Evolutionary conservation across 106 monocot genomes (phyloP), one percentile per base, ranked within the genome.

Genomic region (Dioscorea alata): DNA sequence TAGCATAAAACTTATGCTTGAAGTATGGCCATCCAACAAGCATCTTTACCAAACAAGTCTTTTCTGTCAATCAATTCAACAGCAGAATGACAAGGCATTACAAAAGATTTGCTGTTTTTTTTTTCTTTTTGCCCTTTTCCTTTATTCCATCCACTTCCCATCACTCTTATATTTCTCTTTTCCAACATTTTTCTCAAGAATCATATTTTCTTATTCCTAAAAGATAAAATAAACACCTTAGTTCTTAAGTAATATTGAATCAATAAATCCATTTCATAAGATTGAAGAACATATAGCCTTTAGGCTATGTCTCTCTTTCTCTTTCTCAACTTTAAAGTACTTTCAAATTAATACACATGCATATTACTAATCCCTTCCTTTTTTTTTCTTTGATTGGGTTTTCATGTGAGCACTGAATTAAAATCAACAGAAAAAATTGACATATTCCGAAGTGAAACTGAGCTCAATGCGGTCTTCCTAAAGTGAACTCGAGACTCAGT

Each of bases 401-500:
- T 28, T 68, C 24, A 54, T 50, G 14, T 59, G 22, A 0, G 23
- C 8, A 57, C 42, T 42, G 42, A 10, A 42, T 42, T 42, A 28
- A 28, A 28, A 28, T 28, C 28, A 42, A 10, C 42, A 8, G 42
- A 42, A 42, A 12, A 25, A 28, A 15, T 4, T 2, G 28, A 28
- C n/a, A 23, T 13, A 19, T 48, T 17, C 12, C 42, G 6, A 9
- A 33, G n/a, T 8, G 16, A 51, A 28, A 52, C 34, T 13, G 24
- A 18, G 33, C 25, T 76, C 73, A 84, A 53, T 78, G 79, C 53
- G 82, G 80, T 57, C 80, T 86, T 67, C 89, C 93, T 75, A 94
- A 80, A 56, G 89, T 94, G 78, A 94, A 94, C 72, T 93, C 93
- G 13, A 93, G 84, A 75, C 82, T 93, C 60, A 84, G 93, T 65